A percentile compares a stretch with the other conserved stretches of the same genome.
Evolutionary conservation across 257 asterid genomes (phyloP).

Genomic region (Solanum habrochaites): DNA sequence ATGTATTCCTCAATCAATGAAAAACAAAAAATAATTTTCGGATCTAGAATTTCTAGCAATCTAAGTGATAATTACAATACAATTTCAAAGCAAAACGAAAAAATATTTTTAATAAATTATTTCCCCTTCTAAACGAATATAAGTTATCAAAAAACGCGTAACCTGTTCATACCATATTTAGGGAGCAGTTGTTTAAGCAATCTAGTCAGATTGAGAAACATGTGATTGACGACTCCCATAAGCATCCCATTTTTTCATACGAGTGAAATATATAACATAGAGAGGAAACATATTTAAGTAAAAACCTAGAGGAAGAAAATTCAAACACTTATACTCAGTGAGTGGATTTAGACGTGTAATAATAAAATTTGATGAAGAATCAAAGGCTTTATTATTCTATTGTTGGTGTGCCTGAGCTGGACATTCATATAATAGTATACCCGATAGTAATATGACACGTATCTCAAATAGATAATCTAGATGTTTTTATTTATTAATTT

Average conservation of each 20-base stretch:
- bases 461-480: background rate
- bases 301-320: background rate
- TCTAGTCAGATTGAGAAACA: conserved; percentile 5
- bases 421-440: background rate
- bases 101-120: background rate
- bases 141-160: background rate
- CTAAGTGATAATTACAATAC: background rate
- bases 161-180: conserved; percentile 13
- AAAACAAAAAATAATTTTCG: background rate
- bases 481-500: no score
- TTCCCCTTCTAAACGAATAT: background rate
- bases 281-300: background rate
- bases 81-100: background rate
- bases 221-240: conserved; percentile 26
- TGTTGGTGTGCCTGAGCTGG: background rate
- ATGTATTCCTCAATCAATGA: background rate
- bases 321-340: background rate
- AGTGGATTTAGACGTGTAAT: background rate
- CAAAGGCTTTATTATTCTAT: background rate
- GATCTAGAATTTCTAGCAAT: background rate
- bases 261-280: background rate
- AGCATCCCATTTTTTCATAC: conserved; percentile 25
- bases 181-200: conserved; percentile 31
- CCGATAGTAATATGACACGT: background rate
- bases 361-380: background rate